These are phyloP conservation scores for Nakaseomyces delphensis DNA, from an alignment of 1,139 yeast species.

Conservation along the genomic window DNA sequence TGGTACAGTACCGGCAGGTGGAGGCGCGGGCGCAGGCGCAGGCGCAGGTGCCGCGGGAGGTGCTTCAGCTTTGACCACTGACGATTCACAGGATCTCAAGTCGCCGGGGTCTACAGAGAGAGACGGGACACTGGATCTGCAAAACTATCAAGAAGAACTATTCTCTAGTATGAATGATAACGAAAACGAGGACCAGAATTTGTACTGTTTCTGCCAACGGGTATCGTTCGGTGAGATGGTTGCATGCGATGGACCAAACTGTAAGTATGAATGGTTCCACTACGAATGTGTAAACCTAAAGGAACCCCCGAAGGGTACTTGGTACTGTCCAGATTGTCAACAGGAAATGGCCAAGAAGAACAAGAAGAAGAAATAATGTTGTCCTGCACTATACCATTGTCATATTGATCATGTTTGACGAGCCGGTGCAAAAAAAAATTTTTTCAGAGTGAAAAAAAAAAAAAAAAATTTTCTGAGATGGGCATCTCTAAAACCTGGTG, in stretches of 20 bases:
- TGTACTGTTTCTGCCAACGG: conserved; percentile 61
- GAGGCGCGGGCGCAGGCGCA: background rate
- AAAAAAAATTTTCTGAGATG: background rate
- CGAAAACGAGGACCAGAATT: conserved; percentile 37
- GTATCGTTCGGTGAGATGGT: conserved; percentile 72
- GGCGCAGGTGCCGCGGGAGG: background rate
- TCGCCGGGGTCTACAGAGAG: conserved; percentile 11
- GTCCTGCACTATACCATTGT: background rate
- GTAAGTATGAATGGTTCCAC: conserved; percentile 70
- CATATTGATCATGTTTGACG: background rate
- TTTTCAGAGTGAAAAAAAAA: background rate
- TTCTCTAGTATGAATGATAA: conserved; percentile 22
- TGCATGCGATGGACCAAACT: conserved; percentile 67
- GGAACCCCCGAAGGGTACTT: conserved; percentile 59
- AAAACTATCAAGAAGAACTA: conserved; percentile 19
- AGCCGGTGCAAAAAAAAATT: background rate
- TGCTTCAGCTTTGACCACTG: conserved; percentile 6
- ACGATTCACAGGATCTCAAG: conserved; percentile 8
- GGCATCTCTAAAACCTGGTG: background rate
- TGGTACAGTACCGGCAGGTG: background rate
- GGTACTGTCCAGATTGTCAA: conserved; percentile 65
- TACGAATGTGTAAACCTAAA: conserved; percentile 65
- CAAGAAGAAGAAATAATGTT: conserved; percentile 17
- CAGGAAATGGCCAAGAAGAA: conserved; percentile 28
- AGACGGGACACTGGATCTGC: conserved; percentile 16